Conservation (phyloP, 2,329 filamentous ascomycete species). For the Cladosporium colombiae region DNA sequence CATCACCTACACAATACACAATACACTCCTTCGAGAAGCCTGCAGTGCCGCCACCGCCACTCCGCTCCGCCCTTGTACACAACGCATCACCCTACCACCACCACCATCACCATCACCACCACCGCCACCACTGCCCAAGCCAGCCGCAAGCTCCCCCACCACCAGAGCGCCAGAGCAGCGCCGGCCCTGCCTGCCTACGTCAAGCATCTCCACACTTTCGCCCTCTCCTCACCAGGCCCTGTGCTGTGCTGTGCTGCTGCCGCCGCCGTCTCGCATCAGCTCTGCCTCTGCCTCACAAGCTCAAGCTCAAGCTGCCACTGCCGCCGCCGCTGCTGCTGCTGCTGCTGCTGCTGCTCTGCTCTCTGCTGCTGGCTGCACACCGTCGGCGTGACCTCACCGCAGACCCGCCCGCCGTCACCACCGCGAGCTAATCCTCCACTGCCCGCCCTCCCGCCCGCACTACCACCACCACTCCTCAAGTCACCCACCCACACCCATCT, state of each 20-base stretch:
- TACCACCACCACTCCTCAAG: not conserved
- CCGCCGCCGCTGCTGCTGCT: not conserved
- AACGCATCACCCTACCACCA: not conserved
- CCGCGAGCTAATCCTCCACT: conserved; percentile 11
- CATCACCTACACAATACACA: not conserved
- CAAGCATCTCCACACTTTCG: conserved; percentile 19
- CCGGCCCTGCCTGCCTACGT: not conserved
- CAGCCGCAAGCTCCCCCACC: not conserved
- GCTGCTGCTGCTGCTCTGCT: not conserved
- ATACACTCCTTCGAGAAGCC: conserved; percentile 7
- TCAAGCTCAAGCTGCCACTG: not conserved
- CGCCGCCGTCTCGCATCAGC: conserved; percentile 4
- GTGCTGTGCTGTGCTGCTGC: no score
- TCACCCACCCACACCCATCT: not conserved
- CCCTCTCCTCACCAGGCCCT: conserved; percentile 2
- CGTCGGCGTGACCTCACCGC: conserved; percentile 19
- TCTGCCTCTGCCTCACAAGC: not conserved
- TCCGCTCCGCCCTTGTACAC: not conserved
- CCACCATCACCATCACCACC: conserved; percentile 2
- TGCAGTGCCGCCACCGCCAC: not conserved
- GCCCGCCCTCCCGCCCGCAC: conserved; percentile 15
- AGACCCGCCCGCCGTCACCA: conserved; percentile 15
- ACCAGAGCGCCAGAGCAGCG: not conserved
- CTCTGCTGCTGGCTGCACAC: not conserved
- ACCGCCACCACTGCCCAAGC: not conserved